Evolutionary conservation across 768 basidiomycete species (phyloP).

Genomic region (Phylloporus rhodoxanthus): DNA sequence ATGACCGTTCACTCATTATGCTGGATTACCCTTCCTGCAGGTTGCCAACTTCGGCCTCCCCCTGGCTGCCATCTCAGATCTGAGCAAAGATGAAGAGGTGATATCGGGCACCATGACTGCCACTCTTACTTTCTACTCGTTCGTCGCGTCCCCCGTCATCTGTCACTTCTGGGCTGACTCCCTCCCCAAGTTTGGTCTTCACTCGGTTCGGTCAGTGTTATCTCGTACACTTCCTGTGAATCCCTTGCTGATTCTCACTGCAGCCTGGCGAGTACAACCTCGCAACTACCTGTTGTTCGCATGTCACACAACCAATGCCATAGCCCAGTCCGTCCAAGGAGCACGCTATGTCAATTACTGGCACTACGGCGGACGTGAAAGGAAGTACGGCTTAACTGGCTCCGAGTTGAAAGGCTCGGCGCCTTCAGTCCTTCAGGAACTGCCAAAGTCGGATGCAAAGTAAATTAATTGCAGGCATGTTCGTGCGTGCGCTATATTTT

Average conservation of each 20-base stretch:
- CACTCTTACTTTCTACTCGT: slow-evolving; percentile 90
- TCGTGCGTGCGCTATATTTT: slow-evolving; percentile 1
- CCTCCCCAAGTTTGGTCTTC: slow-evolving; percentile 59
- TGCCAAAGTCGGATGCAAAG: slow-evolving; percentile 28
- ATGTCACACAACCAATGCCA: slow-evolving; percentile 87
- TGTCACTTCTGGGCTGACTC: slow-evolving; percentile 8
- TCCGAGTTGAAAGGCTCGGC: slow-evolving; percentile 37
- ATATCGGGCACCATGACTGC: slow-evolving; percentile 98
- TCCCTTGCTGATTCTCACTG: slow-evolving; percentile 4
- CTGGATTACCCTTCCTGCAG: slow-evolving; percentile 36
- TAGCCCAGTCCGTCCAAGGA: slow-evolving; percentile 81
- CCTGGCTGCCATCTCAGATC: slow-evolving; percentile 84
- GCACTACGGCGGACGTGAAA: slow-evolving; percentile 83
- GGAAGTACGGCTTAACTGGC: slow-evolving; percentile 42
- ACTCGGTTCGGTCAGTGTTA: slow-evolving; percentile 77
- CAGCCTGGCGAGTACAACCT: slow-evolving; percentile 93
- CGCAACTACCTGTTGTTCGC: slow-evolving; percentile 94
- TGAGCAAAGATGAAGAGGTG: slow-evolving; percentile 90
- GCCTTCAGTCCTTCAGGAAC: slow-evolving; percentile 44
- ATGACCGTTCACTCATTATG: not conserved
- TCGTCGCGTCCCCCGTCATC: slow-evolving; percentile 34
- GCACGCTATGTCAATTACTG: slow-evolving; percentile 86
- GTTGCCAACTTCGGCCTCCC: slow-evolving; percentile 99
- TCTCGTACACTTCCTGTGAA: not conserved
- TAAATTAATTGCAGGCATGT: slow-evolving; percentile 3